Evolutionary conservation across 768 basidiomycete genomes (phyloP).

Genomic region (Collybiopsis confluens): DNA sequence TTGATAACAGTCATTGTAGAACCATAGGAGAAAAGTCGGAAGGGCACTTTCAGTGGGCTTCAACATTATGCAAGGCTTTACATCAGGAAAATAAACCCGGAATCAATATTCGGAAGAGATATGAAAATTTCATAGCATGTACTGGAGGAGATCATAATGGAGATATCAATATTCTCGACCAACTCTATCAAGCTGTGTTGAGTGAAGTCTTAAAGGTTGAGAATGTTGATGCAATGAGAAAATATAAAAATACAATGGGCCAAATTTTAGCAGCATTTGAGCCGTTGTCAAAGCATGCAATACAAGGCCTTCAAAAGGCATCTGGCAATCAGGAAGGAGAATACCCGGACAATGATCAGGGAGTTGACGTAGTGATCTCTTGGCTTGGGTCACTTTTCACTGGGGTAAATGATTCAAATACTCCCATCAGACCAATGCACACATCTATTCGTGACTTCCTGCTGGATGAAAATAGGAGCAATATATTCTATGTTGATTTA

Average conservation of each 20-base stretch:
- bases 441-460: slow-evolving; percentile 1
- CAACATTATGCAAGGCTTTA: not conserved
- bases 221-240: not conserved
- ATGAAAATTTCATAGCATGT: not conserved
- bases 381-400: slow-evolving; percentile 2
- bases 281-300: not conserved
- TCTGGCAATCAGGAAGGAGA: too few relatives aligned
- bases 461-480: not conserved
- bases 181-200: not conserved
- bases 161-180: not conserved
- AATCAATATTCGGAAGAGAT: not conserved
- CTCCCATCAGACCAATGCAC: not conserved
- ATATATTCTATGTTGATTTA: not conserved
- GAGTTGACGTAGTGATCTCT: too few relatives aligned
- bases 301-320: not conserved
- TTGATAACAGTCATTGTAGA: not conserved
- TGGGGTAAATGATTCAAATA: not conserved
- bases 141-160: not conserved
- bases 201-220: not conserved
- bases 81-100: not conserved
- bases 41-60: not conserved
- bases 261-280: not conserved
- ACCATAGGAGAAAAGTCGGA: not conserved
- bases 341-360: too few relatives aligned
- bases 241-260: not conserved